Evolutionary conservation across 352 stramenopile genomes (phyloP), one percentile per base, ranked within the genome.

Genomic region (Globisporangium recalcitrans): DNA sequence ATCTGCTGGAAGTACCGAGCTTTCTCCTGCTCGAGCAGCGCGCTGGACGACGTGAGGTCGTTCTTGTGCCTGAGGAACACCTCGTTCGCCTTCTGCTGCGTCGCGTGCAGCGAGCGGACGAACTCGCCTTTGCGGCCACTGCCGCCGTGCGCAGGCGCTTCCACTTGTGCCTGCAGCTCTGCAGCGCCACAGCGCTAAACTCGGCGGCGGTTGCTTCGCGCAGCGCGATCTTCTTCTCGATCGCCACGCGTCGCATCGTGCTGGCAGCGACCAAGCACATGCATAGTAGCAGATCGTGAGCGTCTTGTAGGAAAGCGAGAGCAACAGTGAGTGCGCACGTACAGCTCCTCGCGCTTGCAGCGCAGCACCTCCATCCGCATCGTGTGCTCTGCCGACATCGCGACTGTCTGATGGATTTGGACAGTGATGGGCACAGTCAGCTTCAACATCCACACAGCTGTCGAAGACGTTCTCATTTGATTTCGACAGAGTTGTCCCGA

Each of bases 141-240:
- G 77, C 72, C 0, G 76, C 64, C 0, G 73, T 66, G 3, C 80
- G 75, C 42, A 84, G 57, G 4, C 64, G 56, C 53, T 90, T 90
- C 75, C 70, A 85, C 58, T 90, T 89, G 40, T 85, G 78, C 26
- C 73, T 81, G 52, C 57, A 72, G 61, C 72, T 90, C 65, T 94
- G 81, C 26, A 83, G 65, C 16, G 81, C 75, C 14, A 89, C 73
- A 4, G 78, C 75, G 51, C 80, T 90, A 63, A 88, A 90, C 71
- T 95, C 85, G 32, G 80, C 83, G 7, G 81, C 76, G 14, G 82
- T 93, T 38, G 83, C 80, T 62, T 95, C 85, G 4, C 78, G 75
- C 26, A 92, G 70, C 19, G 74, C 67, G 52, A 93, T 72, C 19
- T 80, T 74, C 68, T 90, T 90, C 71, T 95, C 86, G 16, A 93